phyloP scores from a whole-genome alignment of 2,329 filamentous ascomycete species.

The Coniochaeta prunicola region DNA sequence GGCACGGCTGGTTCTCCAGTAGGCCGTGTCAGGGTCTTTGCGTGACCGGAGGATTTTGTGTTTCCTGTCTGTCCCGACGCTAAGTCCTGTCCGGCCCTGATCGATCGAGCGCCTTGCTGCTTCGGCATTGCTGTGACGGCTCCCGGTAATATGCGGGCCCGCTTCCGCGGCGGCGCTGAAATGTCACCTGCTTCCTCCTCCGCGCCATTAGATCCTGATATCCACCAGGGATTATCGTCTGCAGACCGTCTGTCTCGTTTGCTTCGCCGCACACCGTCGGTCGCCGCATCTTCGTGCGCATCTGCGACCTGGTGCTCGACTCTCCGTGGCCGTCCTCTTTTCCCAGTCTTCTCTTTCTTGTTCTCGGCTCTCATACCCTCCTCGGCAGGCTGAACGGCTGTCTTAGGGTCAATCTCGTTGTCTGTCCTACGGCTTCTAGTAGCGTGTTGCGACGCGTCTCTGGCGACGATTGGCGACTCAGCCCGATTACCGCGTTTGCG shows the following conservation, averaged over 20 bases:
- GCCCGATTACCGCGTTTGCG: constrained; percentile 25
- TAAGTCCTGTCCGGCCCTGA: not conserved
- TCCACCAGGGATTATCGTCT: constrained; percentile 8
- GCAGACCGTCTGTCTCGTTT: constrained; percentile 10
- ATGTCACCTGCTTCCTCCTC: not conserved
- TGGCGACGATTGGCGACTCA: constrained; percentile 12
- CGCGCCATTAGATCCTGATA: not conserved
- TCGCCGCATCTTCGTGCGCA: not conserved
- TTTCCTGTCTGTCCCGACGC: not conserved
- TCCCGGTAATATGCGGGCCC: not conserved
- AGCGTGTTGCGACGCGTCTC: constrained; percentile 14
- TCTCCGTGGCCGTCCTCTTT: constrained; percentile 9
- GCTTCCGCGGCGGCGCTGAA: not conserved
- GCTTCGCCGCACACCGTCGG: constrained; percentile 7
- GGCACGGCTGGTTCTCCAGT: constrained; percentile 4
- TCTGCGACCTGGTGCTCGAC: not conserved
- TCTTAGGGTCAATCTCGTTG: not conserved
- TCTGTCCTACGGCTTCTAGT: not conserved
- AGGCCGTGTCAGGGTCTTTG: not conserved
- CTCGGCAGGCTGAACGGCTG: not conserved
- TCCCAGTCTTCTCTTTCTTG: constrained; percentile 8
- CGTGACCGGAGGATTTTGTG: not conserved
- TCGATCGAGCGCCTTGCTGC: not conserved
- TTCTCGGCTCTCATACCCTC: not conserved
- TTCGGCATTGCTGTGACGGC: not conserved